These are phyloP conservation scores for Moricandia moricandioides DNA, from an alignment of 345 rosid genomes.

Conservation along the genomic window DNA sequence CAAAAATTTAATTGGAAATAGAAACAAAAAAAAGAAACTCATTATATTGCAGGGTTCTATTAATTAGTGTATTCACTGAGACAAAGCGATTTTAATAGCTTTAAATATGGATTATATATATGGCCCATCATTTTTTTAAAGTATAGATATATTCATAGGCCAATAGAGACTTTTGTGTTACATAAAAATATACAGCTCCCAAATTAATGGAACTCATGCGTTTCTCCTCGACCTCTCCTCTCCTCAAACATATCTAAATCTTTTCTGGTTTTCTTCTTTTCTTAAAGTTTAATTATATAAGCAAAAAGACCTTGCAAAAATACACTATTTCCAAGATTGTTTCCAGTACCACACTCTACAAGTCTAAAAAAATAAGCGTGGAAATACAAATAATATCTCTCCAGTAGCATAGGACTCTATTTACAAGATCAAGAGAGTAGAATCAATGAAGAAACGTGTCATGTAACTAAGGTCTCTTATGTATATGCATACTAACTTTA, in stretches of 20 bases:
- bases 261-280: neutral
- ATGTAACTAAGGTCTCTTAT: neutral
- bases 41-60: neutral
- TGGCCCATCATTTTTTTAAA: neutral
- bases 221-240: neutral
- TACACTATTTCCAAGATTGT: conserved; percentile 29
- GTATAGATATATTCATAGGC: neutral
- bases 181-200: conserved; percentile 21
- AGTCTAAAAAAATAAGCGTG: conserved; percentile 27
- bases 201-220: conserved; percentile 35
- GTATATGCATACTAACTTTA: conserved; percentile 10
- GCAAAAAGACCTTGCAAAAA: neutral
- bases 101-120: neutral
- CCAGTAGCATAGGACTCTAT: neutral
- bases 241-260: conserved; percentile 24
- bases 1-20: neutral
- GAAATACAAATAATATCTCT: conserved; percentile 17
- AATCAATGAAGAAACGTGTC: conserved; percentile 6
- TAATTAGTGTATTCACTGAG: neutral
- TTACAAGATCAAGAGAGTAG: neutral
- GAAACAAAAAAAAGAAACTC: neutral
- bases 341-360: conserved; percentile 16
- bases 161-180: neutral
- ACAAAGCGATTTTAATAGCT: neutral
- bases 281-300: neutral